Percentiles rank a stretch among this genome's conserved stretches.
Evolutionary conservation across 495 filamentous ascomycete genomes (phyloP).

Genomic region (Chaetomidium leptoderma): DNA sequence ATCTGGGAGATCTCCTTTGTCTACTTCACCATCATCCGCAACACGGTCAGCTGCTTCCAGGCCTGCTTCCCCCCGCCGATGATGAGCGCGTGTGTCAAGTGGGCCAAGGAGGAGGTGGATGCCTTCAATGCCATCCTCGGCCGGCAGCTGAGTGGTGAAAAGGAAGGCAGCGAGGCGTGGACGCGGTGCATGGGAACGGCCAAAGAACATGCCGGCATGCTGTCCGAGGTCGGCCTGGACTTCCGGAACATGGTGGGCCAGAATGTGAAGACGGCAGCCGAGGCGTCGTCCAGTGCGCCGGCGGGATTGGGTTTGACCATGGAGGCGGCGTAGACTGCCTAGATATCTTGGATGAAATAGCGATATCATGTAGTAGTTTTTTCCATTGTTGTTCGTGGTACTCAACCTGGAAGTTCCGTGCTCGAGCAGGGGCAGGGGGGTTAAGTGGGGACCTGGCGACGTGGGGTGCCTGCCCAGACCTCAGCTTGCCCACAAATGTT

Average conservation of each 20-base stretch:
- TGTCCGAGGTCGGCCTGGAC: conserved; percentile 85
- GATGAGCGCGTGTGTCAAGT: conserved; percentile 90
- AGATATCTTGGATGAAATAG: not conserved
- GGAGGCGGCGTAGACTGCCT: conserved; percentile 3
- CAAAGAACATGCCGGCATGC: conserved; percentile 69
- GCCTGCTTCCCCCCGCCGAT: conserved; percentile 79
- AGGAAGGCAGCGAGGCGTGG: conserved; percentile 68
- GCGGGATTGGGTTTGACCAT: conserved; percentile 43
- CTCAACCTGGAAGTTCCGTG: too few species aligned
- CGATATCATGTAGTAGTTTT: too few species aligned
- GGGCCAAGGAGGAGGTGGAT: conserved; percentile 90
- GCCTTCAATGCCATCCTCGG: conserved; percentile 78
- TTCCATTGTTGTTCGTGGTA: too few species aligned
- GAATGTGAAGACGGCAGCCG: conserved; percentile 25
- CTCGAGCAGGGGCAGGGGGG: not conserved
- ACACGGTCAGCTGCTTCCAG: conserved; percentile 84
- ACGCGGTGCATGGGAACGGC: conserved; percentile 78
- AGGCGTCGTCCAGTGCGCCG: conserved; percentile 24
- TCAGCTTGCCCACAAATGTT: conserved; percentile 8
- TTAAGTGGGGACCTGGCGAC: too few species aligned
- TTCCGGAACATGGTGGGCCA: conserved; percentile 67
- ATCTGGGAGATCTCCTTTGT: conserved; percentile 95
- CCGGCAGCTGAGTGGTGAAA: conserved; percentile 75
- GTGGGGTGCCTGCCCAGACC: not conserved
- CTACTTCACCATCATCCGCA: conserved; percentile 89